Conservation (phyloP, 768 basidiomycete genomes). For the Russula sp. region DNA sequence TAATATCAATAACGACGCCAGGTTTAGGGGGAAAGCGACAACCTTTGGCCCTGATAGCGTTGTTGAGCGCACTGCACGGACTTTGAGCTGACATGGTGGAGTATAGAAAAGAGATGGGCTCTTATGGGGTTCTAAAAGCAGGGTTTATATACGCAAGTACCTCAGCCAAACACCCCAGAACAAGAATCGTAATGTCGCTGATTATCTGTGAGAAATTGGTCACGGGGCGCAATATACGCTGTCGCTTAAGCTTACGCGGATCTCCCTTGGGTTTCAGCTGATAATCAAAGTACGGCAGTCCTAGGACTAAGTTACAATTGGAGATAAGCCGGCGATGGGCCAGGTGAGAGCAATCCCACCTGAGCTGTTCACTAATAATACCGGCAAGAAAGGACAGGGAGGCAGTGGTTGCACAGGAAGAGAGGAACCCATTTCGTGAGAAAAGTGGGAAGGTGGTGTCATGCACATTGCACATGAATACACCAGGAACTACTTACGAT, state of each 20-base stretch:
- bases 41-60: conserved; percentile 53
- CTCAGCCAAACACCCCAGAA: not conserved
- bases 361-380: not conserved
- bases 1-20: not conserved
- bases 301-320: no score
- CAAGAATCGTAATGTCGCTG: not conserved
- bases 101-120: conserved; percentile 5
- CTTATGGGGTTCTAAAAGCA: no score
- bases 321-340: not conserved
- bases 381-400: not conserved
- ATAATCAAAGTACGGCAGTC: not conserved
- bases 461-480: no score
- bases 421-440: not conserved
- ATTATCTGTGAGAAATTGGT: not conserved
- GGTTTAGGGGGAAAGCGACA: not conserved
- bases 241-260: not conserved
- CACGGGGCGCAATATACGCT: not conserved
- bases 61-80: conserved; percentile 56
- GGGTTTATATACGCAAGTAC: conserved; percentile 3
- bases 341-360: no score
- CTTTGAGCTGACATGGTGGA: conserved; percentile 46
- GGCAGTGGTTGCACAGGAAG: not conserved
- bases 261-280: not conserved
- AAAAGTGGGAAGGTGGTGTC: no score
- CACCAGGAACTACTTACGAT: no score